Evolutionary conservation across 148 eudicot species (phyloP).

Genomic region (Vaccinium myrtillus): DNA sequence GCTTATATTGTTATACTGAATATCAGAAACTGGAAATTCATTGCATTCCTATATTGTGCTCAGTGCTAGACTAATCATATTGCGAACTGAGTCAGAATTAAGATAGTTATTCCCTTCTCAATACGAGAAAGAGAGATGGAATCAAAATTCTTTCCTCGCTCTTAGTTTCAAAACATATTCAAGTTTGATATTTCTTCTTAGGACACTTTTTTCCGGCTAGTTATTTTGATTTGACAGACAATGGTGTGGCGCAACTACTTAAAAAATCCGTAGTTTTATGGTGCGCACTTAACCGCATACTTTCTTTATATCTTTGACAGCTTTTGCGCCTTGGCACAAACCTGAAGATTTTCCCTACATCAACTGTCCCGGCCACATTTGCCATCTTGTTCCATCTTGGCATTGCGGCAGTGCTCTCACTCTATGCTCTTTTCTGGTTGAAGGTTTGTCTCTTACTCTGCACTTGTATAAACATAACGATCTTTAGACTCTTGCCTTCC

Average conservation of each 20-base stretch:
- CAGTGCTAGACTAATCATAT: background rate
- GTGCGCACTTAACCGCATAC: background rate
- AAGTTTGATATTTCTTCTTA: background rate
- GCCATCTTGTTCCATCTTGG: constrained; percentile 77
- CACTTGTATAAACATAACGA: background rate
- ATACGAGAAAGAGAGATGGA: background rate
- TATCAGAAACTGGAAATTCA: background rate
- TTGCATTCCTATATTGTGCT: background rate
- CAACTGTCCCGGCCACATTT: constrained; percentile 66
- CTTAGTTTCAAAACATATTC: background rate
- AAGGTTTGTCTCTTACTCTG: constrained; percentile 48
- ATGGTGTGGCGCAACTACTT: background rate
- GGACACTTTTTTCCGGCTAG: background rate
- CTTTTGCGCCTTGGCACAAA: constrained; percentile 70
- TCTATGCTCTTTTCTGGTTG: constrained; percentile 83
- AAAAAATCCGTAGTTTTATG: background rate
- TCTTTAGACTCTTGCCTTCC: background rate
- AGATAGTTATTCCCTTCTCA: background rate
- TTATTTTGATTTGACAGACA: background rate
- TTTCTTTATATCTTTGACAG: constrained; percentile 35
- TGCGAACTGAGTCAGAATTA: background rate
- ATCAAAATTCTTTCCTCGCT: background rate
- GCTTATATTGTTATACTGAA: background rate
- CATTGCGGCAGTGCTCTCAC: constrained; percentile 75
- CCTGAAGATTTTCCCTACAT: constrained; percentile 78